Evolutionary conservation across 2,329 filamentous ascomycete genomes (phyloP), one percentile per base, ranked within the genome.

Genomic region (Clarireedia hainanense): DNA sequence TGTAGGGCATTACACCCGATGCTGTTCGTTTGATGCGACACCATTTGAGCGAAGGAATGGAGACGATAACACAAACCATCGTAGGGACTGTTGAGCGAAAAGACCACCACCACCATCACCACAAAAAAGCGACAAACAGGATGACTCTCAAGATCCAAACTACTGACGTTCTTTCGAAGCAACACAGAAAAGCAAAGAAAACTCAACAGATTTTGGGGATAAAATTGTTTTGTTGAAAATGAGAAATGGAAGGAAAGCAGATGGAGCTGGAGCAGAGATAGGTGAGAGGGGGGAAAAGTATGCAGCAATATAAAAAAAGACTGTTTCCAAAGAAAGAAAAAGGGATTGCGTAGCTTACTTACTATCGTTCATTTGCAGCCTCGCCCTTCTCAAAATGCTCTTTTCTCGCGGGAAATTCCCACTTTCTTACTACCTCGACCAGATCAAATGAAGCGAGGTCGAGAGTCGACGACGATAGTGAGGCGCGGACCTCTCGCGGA

Each of bases 301-400:
- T 51, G 45, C 51, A 58, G 47, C 17, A 37, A 26, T 20, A 47
- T 20, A 23, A 36, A 34, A 34, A 20, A 3, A 42, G 30, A 27
- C 10, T 23, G 10, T 23, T 15, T 14, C 26, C n/a, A 20, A 23
- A n/a, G 24, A 34, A 20, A 40, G 17, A 9, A 42, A 43, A 27
- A 42, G 36, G 12, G 20, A 30, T 40, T 37, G 20, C 17, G 50
- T 36, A 24, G 30, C 7, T 49, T 52, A 56, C 64, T 63, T 60
- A 66, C 64, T 64, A 60, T 66, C 63, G 57, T 57, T 66, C 64
- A 66, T 66, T 64, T 61, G 63, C 61, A 60, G 45, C 50, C 55
- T 56, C 52, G 53, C 48, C 7, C 42, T 14, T 17, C 39, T 30
- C 23, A 17, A 26, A 43, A 36, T 36, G 20, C 37, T 46, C 53